phyloP scores from a whole-genome alignment of 257 asterid genomes.

The Avicennia marina region DNA sequence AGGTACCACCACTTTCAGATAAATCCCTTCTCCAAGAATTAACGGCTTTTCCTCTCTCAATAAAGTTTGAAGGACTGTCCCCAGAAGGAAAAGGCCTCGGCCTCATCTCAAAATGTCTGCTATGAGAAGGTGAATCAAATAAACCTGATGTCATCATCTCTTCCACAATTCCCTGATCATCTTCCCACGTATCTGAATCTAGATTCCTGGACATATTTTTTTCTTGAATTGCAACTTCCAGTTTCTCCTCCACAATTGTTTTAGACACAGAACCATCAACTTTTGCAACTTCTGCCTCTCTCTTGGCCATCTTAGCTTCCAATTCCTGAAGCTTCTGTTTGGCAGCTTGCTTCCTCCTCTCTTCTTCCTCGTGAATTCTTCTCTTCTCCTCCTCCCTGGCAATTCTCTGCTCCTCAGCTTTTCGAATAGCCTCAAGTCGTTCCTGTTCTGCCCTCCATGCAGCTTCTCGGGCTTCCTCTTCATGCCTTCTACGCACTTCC shows the following conservation, averaged over 20 bases:
- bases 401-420: slow-evolving; percentile 71
- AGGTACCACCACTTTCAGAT: slow-evolving; percentile 45
- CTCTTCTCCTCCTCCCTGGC: slow-evolving; percentile 88
- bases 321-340: slow-evolving; percentile 78
- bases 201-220: slow-evolving; percentile 33
- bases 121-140: slow-evolving; percentile 43
- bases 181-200: slow-evolving; percentile 82
- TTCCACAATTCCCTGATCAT: slow-evolving; percentile 74
- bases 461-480: slow-evolving; percentile 92
- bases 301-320: slow-evolving; percentile 89
- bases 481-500: slow-evolving; percentile 54
- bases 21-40: slow-evolving; percentile 70
- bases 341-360: slow-evolving; percentile 95
- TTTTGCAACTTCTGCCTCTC: slow-evolving; percentile 47
- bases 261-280: slow-evolving; percentile 31
- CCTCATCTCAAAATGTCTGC: slow-evolving; percentile 51
- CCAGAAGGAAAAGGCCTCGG: slow-evolving; percentile 46
- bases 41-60: slow-evolving; percentile 53
- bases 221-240: slow-evolving; percentile 39
- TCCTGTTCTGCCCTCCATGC: slow-evolving; percentile 93
- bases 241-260: slow-evolving; percentile 39
- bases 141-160: slow-evolving; percentile 46
- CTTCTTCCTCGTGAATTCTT: slow-evolving; percentile 70
- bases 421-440: slow-evolving; percentile 62
- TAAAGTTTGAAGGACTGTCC: slow-evolving; percentile 49